phyloP scores from a whole-genome alignment of 2,329 filamentous ascomycete genomes.

The Fusarium anguioides region DNA sequence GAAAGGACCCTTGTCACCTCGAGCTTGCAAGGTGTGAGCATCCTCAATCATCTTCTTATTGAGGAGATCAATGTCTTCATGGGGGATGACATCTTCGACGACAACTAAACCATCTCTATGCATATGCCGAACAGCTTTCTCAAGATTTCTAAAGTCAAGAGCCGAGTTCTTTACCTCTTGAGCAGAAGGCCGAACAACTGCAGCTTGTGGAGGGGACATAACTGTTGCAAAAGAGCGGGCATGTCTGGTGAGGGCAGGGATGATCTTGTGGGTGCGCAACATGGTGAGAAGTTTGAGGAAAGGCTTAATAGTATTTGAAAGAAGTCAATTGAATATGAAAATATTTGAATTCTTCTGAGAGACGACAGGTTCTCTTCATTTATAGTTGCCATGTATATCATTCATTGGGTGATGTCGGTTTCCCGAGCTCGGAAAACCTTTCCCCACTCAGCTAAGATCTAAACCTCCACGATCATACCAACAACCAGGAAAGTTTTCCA shows the following conservation, averaged over 20 bases:
- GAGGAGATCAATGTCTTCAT: slow-evolving; percentile 62
- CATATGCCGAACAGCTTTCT: slow-evolving; percentile 63
- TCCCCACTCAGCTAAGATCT: slow-evolving; percentile 4
- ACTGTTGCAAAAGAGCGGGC: slow-evolving; percentile 23
- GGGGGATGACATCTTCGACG: slow-evolving; percentile 63
- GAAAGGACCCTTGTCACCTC: slow-evolving; percentile 66
- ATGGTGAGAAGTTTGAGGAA: background rate
- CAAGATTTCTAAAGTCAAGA: slow-evolving; percentile 62
- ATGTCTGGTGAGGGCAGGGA: slow-evolving; percentile 3
- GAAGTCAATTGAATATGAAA: background rate
- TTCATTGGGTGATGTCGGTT: slow-evolving; percentile 20
- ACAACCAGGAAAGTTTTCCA: too few species aligned
- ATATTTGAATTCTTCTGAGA: background rate
- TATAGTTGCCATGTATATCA: slow-evolving; percentile 23
- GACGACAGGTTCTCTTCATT: slow-evolving; percentile 6
- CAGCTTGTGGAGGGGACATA: slow-evolving; percentile 2
- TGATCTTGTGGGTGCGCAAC: slow-evolving; percentile 20
- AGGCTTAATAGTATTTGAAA: fast-evolving
- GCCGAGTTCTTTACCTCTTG: slow-evolving; percentile 52
- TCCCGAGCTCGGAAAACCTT: slow-evolving; percentile 45
- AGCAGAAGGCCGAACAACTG: slow-evolving; percentile 51
- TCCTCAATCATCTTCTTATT: slow-evolving; percentile 71
- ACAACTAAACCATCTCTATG: slow-evolving; percentile 68
- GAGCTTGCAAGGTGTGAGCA: slow-evolving; percentile 61
- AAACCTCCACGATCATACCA: background rate